Percentiles rank a stretch among this genome's conserved stretches.
Conservation (phyloP, 495 filamentous ascomycete genomes). For the Daldinia childiae region DNA sequence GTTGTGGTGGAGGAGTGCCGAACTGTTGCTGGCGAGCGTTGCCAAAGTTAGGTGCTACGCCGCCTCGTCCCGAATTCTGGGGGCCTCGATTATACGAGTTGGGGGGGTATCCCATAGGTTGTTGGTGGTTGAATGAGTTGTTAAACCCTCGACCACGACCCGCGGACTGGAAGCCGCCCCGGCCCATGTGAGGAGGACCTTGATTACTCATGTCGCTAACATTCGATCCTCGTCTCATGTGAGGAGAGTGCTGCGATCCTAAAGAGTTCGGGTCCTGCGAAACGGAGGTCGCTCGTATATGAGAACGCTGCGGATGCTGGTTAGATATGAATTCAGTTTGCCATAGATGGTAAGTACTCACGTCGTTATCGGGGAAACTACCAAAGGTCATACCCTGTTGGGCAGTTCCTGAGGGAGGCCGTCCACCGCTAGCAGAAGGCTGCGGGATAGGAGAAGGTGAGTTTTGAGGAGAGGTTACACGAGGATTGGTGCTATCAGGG, state of each 20-base stretch:
- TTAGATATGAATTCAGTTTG: constrained; percentile 39
- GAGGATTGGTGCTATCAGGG: constrained; percentile 65
- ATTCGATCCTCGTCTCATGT: constrained; percentile 83
- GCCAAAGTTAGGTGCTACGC: constrained; percentile 72
- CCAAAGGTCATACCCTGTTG: constrained; percentile 79
- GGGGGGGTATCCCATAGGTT: constrained; percentile 71
- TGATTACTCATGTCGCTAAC: constrained; percentile 76
- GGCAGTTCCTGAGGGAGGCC: constrained; percentile 77
- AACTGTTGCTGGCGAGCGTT: constrained; percentile 39
- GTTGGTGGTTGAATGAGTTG: constrained; percentile 66
- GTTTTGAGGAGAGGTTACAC: constrained; percentile 74
- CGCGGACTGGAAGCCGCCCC: constrained; percentile 55
- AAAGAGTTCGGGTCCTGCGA: constrained; percentile 68
- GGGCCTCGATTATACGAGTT: constrained; percentile 63
- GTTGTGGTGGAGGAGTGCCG: constrained; percentile 45
- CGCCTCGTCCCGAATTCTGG: constrained; percentile 70
- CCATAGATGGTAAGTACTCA: constrained; percentile 58
- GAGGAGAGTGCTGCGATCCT: constrained; percentile 68
- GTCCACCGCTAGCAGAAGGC: constrained; percentile 83
- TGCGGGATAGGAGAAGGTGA: constrained; percentile 92
- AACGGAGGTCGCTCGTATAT: constrained; percentile 60
- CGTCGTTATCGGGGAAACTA: constrained; percentile 77
- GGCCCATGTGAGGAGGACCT: constrained; percentile 59
- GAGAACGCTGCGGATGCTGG: constrained; percentile 59
- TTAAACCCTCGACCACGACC: constrained; percentile 72